These are phyloP conservation scores for Codiaeum variegatum DNA, from an alignment of 441 rosid genomes.

Conservation along the genomic window DNA sequence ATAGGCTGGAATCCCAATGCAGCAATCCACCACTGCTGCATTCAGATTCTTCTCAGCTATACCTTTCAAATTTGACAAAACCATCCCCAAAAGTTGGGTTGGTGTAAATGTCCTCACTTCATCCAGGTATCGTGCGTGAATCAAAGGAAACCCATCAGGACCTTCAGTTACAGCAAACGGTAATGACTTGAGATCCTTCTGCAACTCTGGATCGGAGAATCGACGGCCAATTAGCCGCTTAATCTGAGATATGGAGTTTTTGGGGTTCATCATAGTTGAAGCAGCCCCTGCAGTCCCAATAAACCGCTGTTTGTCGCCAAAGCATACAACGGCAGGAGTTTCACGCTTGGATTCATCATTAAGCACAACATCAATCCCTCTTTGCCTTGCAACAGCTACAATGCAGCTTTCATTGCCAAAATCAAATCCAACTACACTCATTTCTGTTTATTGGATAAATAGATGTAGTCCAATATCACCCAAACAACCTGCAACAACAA, in stretches of 20 bases:
- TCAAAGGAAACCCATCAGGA: constrained; percentile 84
- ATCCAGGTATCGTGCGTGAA: constrained; percentile 77
- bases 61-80: constrained; percentile 70
- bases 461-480: neutral
- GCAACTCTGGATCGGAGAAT: constrained; percentile 95
- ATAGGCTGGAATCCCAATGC: constrained; percentile 92
- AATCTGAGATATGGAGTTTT: constrained; percentile 81
- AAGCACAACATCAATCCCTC: constrained; percentile 96
- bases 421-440: constrained; percentile 98
- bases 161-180: constrained; percentile 76
- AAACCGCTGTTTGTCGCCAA: constrained; percentile 93
- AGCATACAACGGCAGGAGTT: constrained; percentile 94
- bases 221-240: constrained; percentile 77
- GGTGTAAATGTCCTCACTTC: constrained; percentile 76
- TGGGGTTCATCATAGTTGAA: constrained; percentile 93
- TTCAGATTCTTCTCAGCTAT: constrained; percentile 84
- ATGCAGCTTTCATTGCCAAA: constrained; percentile 88
- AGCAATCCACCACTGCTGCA: constrained; percentile 88
- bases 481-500: constrained; percentile 9
- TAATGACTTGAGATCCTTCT: constrained; percentile 67
- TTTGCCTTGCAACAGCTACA: constrained; percentile 93
- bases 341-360: constrained; percentile 97
- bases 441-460: constrained; percentile 25
- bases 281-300: constrained; percentile 99
- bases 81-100: constrained; percentile 88